phyloP scores from a whole-genome alignment of 2,329 filamentous ascomycete genomes.

The Diplodia sapinea region DNA sequence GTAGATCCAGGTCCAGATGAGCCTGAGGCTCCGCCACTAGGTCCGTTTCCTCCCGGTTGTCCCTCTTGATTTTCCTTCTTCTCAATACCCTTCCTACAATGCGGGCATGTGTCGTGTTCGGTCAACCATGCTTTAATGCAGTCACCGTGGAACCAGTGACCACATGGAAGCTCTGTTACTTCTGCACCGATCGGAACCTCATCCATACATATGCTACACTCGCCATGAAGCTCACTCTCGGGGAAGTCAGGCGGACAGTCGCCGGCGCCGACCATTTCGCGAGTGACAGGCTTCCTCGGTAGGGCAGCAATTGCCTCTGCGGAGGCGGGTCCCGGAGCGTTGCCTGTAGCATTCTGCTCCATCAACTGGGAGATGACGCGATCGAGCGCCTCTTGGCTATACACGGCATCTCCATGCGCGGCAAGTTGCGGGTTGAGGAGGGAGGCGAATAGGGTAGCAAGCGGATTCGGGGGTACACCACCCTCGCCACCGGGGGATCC shows the following conservation, averaged over 20 bases:
- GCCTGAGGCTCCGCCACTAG: conserved; percentile 7
- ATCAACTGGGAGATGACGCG: conserved; percentile 86
- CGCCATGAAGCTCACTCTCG: conserved; percentile 54
- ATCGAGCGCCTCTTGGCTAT: conserved; percentile 88
- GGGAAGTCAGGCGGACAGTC: conserved; percentile 45
- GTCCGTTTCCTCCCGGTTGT: not conserved
- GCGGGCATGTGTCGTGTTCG: conserved; percentile 92
- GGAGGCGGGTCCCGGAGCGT: conserved; percentile 81
- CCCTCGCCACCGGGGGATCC: conserved; percentile 1
- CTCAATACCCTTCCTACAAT: conserved; percentile 67
- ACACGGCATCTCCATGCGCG: conserved; percentile 78
- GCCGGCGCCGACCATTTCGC: conserved; percentile 71
- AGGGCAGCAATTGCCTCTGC: conserved; percentile 75
- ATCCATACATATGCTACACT: conserved; percentile 97
- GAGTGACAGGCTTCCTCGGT: conserved; percentile 71
- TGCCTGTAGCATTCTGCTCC: conserved; percentile 78
- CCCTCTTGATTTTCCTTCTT: conserved; percentile 34
- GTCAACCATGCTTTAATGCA: conserved; percentile 85
- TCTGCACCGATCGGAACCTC: conserved; percentile 74
- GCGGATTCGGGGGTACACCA: conserved; percentile 42
- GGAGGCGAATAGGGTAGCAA: conserved; percentile 53
- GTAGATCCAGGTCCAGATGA: conserved; percentile 24
- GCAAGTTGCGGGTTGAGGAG: conserved; percentile 41
- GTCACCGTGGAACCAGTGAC: conserved; percentile 88
- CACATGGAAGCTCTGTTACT: conserved; percentile 81